phyloP scores from a whole-genome alignment of 2,329 filamentous ascomycete species.

The Clarireedia paspali region DNA sequence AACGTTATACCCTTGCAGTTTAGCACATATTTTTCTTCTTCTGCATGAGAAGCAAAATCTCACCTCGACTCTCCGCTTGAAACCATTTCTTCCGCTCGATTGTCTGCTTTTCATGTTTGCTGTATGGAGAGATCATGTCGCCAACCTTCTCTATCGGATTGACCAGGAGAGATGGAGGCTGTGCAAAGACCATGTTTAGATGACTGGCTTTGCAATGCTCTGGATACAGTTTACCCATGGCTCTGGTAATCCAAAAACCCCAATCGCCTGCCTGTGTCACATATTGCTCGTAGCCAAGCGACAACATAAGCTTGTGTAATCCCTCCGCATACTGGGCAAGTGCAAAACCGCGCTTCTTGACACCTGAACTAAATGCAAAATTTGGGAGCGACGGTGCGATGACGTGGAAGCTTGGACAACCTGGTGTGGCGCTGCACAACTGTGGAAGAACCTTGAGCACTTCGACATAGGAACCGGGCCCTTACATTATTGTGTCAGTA shows the following conservation, averaged over 20 bases:
- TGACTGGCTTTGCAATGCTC: constrained; percentile 50
- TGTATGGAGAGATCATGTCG: constrained; percentile 47
- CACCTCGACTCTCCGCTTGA: constrained; percentile 33
- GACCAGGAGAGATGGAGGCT: constrained; percentile 40
- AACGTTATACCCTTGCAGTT: constrained; percentile 43
- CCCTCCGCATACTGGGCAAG: constrained; percentile 55
- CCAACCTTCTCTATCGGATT: constrained; percentile 51
- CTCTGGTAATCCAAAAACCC: constrained; percentile 58
- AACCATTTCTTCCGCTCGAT: constrained; percentile 51
- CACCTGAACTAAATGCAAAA: constrained; percentile 39
- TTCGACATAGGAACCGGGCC: constrained; percentile 64
- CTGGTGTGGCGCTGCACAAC: constrained; percentile 27
- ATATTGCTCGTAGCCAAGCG: constrained; percentile 57
- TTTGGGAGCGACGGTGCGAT: constrained; percentile 51
- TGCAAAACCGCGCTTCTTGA: constrained; percentile 46
- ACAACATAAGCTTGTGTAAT: constrained; percentile 60
- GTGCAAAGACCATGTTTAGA: constrained; percentile 48
- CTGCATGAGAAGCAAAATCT: not conserved
- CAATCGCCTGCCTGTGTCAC: constrained; percentile 62
- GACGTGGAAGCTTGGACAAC: constrained; percentile 43
- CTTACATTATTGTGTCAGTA: constrained; percentile 12
- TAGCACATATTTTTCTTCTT: fast-evolving
- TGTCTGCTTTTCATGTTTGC: constrained; percentile 35
- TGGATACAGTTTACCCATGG: constrained; percentile 53
- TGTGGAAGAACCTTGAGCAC: constrained; percentile 52